These are phyloP conservation scores for Phytopythium montanum DNA, from an alignment of 352 stramenopile species.

Conservation along the genomic window DNA sequence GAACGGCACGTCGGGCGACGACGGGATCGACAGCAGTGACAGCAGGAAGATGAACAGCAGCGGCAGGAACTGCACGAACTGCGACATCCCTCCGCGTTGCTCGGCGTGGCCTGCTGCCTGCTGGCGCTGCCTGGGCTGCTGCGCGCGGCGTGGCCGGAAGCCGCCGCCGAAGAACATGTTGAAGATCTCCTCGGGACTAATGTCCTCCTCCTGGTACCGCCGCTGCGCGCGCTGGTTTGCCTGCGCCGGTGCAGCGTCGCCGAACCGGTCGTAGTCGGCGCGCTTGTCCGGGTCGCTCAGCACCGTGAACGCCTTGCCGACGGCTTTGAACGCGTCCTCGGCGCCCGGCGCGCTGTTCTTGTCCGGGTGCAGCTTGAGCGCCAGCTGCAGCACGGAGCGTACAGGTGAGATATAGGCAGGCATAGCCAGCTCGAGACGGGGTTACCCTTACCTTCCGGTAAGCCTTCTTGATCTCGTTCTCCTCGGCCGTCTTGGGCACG, in stretches of 20 bases:
- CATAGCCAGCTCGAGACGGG: not conserved
- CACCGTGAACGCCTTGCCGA: constrained; percentile 92
- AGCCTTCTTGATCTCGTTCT: constrained; percentile 90
- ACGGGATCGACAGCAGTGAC: constrained; percentile 76
- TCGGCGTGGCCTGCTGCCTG: constrained; percentile 36
- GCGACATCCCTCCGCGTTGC: constrained; percentile 35
- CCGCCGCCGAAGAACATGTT: constrained; percentile 91
- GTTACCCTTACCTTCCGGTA: constrained; percentile 89
- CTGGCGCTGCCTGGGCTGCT: constrained; percentile 29
- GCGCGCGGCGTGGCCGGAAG: constrained; percentile 56
- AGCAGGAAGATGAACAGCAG: constrained; percentile 85
- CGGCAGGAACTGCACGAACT: constrained; percentile 80
- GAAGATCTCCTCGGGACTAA: constrained; percentile 91
- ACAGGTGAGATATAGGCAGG: not conserved
- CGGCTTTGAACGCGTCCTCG: constrained; percentile 97
- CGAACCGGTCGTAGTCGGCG: constrained; percentile 82
- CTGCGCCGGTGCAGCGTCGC: constrained; percentile 47
- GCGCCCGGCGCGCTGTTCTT: constrained; percentile 96
- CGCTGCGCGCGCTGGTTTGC: constrained; percentile 29
- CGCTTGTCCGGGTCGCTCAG: constrained; percentile 89
- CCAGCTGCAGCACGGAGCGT: constrained; percentile 49
- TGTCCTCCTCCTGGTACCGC: constrained; percentile 75
- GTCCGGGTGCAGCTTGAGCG: constrained; percentile 88
- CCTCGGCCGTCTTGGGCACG: constrained; percentile 64
- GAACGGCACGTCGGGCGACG: constrained; percentile 70